Percentiles rank a stretch among this genome's conserved stretches.
These are phyloP conservation scores for Acidiella bohemica DNA, from an alignment of 495 filamentous ascomycete species.

Conservation along the genomic window DNA sequence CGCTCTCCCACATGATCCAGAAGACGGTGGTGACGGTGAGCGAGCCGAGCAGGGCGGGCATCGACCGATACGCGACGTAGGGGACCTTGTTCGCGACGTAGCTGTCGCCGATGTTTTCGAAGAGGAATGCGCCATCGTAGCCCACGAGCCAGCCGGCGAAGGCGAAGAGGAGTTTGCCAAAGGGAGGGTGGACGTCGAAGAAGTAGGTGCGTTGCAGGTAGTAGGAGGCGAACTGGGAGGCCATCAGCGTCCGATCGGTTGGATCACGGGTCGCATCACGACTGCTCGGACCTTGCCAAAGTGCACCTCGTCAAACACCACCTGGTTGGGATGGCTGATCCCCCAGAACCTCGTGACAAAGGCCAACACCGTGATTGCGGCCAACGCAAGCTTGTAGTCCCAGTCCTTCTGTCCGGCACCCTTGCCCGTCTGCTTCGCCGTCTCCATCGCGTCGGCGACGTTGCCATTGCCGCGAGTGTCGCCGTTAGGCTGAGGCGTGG, in stretches of 20 bases:
- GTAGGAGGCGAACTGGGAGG: conserved; percentile 94
- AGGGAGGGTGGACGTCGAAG: conserved; percentile 98
- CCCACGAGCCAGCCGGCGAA: conserved; percentile 91
- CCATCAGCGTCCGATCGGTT: too few relatives aligned
- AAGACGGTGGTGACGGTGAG: conserved; percentile 90
- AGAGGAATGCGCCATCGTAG: conserved; percentile 93
- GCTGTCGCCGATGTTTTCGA: conserved; percentile 98
- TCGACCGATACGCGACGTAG: conserved; percentile 85
- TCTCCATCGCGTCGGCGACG: conserved; percentile 13
- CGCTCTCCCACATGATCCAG: conserved; percentile 98
- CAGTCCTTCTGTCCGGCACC: conserved; percentile 41
- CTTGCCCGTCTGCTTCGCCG: conserved; percentile 20
- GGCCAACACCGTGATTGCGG: conserved; percentile 64
- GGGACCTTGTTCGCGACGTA: conserved; percentile 96
- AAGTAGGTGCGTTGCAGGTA: conserved; percentile 98
- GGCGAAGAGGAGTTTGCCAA: conserved; percentile 81
- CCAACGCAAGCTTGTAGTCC: conserved; percentile 73
- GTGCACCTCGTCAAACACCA: conserved; percentile 98
- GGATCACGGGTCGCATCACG: too few relatives aligned
- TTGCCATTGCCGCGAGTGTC: too few relatives aligned
- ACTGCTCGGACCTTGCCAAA: too few relatives aligned
- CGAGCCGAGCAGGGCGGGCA: conserved; percentile 84
- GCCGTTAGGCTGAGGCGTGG: too few relatives aligned
- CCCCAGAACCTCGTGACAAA: conserved; percentile 91
- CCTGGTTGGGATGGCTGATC: conserved; percentile 85